phyloP scores from a whole-genome alignment of 192 early-diverging fungal genomes.

The Coemansia interrupta region DNA sequence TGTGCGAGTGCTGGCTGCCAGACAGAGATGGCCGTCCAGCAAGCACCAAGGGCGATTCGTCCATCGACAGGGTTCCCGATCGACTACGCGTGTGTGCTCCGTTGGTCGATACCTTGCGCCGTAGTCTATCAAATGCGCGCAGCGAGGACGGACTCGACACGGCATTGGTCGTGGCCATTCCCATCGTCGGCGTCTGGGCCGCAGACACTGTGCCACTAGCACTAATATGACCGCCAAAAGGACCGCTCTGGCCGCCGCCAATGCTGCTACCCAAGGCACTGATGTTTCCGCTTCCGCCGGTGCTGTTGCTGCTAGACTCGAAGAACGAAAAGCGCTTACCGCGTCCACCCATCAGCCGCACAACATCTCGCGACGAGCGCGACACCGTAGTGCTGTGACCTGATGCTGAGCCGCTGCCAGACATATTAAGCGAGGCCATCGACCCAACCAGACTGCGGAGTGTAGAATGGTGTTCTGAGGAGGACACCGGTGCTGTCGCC shows the following conservation, averaged over 20 bases:
- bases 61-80: slow-evolving; percentile 40
- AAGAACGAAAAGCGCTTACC: slow-evolving; percentile 55
- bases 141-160: slow-evolving; percentile 42
- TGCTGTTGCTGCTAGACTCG: slow-evolving; percentile 26
- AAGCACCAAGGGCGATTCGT: slow-evolving; percentile 22
- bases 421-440: slow-evolving; percentile 43
- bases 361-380: slow-evolving; percentile 47
- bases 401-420: slow-evolving; percentile 3
- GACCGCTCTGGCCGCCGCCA: neutral
- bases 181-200: slow-evolving; percentile 14
- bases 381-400: slow-evolving; percentile 19
- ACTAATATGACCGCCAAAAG: neutral
- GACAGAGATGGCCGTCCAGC: slow-evolving; percentile 24
- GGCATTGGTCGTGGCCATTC: slow-evolving; percentile 7
- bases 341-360: slow-evolving; percentile 48
- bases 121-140: slow-evolving; percentile 48
- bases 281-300: neutral
- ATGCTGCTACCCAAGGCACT: slow-evolving; percentile 1
- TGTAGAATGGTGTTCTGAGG: slow-evolving; percentile 7
- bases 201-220: slow-evolving; percentile 11
- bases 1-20: slow-evolving; percentile 14
- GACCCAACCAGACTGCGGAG: slow-evolving; percentile 48
- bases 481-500: slow-evolving; percentile 1
- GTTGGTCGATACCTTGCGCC: slow-evolving; percentile 51
- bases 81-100: slow-evolving; percentile 40